phyloP scores from a whole-genome alignment of 345 rosid species.

The Erucastrum elatum region DNA sequence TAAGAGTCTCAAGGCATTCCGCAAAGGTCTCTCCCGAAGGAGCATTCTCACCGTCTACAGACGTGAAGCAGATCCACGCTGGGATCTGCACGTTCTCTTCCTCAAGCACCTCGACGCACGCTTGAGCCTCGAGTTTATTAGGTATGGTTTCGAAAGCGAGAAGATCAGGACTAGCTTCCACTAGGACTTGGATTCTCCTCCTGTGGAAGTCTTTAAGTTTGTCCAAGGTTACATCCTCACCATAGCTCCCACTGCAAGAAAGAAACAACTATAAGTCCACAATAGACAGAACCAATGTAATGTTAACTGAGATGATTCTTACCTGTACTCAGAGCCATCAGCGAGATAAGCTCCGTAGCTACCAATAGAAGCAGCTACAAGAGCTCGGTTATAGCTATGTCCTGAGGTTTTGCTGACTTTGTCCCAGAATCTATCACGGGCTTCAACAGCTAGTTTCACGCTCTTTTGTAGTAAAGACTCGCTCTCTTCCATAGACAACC shows the following conservation, averaged over 20 bases:
- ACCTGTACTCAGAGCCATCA: slow-evolving; percentile 98
- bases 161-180: slow-evolving; percentile 82
- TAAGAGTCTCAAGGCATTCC: slow-evolving; percentile 66
- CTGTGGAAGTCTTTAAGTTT: slow-evolving; percentile 88
- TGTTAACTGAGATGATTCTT: background rate
- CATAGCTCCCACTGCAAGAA: slow-evolving; percentile 66
- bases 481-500: slow-evolving; percentile 68
- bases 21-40: slow-evolving; percentile 81
- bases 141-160: slow-evolving; percentile 94
- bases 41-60: slow-evolving; percentile 75
- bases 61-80: slow-evolving; percentile 88
- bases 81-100: slow-evolving; percentile 79
- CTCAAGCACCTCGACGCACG: slow-evolving; percentile 75
- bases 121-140: slow-evolving; percentile 93
- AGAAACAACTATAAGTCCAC: background rate
- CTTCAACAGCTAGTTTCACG: slow-evolving; percentile 70
- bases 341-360: slow-evolving; percentile 96
- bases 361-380: slow-evolving; percentile 92
- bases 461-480: slow-evolving; percentile 70
- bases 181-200: slow-evolving; percentile 76
- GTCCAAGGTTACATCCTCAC: slow-evolving; percentile 52
- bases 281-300: background rate
- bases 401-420: slow-evolving; percentile 43
- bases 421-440: slow-evolving; percentile 85
- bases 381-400: slow-evolving; percentile 59